Evolutionary conservation across 2,329 filamentous ascomycete species (phyloP), one percentile per base, ranked within the genome.

Genomic region (Trichoderma aggressivum): DNA sequence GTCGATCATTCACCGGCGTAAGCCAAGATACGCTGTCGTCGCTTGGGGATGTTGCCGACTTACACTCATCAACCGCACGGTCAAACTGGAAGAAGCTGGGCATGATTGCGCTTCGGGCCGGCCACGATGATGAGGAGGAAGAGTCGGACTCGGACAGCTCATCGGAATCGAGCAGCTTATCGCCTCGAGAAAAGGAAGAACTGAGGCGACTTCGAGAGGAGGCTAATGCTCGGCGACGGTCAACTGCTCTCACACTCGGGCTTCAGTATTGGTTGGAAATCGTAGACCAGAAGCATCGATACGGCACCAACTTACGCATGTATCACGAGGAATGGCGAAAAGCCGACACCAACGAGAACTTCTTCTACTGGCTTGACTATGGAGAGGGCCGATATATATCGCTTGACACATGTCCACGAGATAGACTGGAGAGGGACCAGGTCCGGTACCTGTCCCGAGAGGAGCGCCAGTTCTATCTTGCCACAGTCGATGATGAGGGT

Each of bases 321-420:
- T 98, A 97, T 76, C 94, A 98, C 77, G 88, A 89, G 72, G 89
- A 92, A 74, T 98, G 94, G 94, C 94, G 94, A 79, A 88, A 87
- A 72, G 84, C 89, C 1, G 85, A 92, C 32, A 95, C 93, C 0
- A 88, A 89, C 5, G 91, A 97, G 79, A 97, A 96, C 78, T 98
- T 94, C 85, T 97, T 97, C 80, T 95, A 94, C 81, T 97, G 94
- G 94, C 85, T 97, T 1, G 94, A 98, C 78, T 86, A 92, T 71
- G 94, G 94, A 6, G 90, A 91, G 62, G 94, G 94, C 0, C 89
- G 84, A 75, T 80, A 87, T 50, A 78, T 96, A 56, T 91, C 95
- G 73, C 83, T 95, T 14, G 86, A 89, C 4, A 86, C 88, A 0
- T 94, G 94, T 74, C 90, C 93, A 1, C 86, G 94, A 43, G 90